A percentile compares a stretch with the other conserved stretches of the same genome.
Evolutionary conservation across 176 grass and related monocot genomes (phyloP).

Genomic region (Rhynchospora breviuscula): DNA sequence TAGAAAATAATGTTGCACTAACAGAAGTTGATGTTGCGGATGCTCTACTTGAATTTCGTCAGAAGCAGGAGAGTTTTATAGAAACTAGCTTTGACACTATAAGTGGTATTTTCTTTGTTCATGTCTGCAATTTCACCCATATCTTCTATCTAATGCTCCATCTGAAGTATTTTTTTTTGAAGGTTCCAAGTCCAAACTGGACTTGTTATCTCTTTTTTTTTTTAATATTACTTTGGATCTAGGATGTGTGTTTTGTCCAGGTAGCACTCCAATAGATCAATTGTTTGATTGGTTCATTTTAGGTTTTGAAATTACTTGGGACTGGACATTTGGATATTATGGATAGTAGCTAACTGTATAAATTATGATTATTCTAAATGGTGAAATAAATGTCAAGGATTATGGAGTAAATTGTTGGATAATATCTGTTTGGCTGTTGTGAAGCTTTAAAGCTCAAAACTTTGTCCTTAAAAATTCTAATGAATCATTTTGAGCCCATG

Average conservation of each 20-base stretch:
- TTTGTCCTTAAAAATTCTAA: background rate
- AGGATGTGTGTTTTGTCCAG: too few species aligned
- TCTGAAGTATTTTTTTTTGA: background rate
- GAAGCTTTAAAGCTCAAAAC: background rate
- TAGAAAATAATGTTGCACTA: conserved; percentile 37
- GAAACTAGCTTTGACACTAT: conserved; percentile 98
- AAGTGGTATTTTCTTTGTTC: conserved; percentile 55
- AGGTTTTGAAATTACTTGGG: too few species aligned
- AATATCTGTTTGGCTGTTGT: background rate
- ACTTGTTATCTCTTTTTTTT: background rate
- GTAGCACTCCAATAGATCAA: too few species aligned
- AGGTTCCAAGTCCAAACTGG: background rate
- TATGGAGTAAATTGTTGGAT: background rate
- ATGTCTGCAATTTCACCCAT: background rate
- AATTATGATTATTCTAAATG: background rate
- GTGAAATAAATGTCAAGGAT: background rate
- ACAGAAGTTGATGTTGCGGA: conserved; percentile 81
- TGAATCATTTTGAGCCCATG: background rate
- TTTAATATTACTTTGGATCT: too few species aligned
- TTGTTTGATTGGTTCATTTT: too few species aligned
- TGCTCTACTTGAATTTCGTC: conserved; percentile 88
- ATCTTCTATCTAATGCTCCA: background rate
- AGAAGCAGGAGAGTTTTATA: conserved; percentile 79
- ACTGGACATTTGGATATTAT: too few species aligned
- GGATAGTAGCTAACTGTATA: too few species aligned